Percentiles rank a stretch among this genome's conserved stretches.
Evolutionary conservation across 768 basidiomycete genomes (phyloP).

Genomic region (Lactifluus rugatus): DNA sequence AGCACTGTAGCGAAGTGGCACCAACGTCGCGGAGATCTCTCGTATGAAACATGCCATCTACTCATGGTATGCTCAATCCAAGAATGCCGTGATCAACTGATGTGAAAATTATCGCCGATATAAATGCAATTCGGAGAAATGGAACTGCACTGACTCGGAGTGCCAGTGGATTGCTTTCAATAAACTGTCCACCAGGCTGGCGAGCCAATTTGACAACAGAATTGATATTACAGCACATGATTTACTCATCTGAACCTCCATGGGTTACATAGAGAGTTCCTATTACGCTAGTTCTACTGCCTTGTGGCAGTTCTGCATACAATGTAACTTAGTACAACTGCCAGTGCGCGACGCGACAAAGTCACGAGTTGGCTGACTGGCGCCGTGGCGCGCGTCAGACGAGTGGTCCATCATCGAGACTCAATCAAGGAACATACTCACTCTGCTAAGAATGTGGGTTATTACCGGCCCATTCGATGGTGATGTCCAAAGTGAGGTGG

Average conservation of each 20-base stretch:
- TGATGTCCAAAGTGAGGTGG: slow-evolving; percentile 27
- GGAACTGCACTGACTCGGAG: no score
- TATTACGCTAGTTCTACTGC: not conserved
- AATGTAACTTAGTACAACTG: no score
- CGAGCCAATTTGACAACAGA: not conserved
- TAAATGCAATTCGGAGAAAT: no score
- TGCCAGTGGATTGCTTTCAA: no score
- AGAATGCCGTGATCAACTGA: not conserved
- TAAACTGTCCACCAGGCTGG: not conserved
- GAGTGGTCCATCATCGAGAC: not conserved
- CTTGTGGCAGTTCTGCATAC: no score
- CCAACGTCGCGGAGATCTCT: not conserved
- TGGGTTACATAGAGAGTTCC: no score
- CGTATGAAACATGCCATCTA: not conserved
- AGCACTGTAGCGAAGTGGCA: not conserved
- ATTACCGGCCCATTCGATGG: slow-evolving; percentile 47
- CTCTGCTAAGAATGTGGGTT: slow-evolving; percentile 38
- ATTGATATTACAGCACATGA: not conserved
- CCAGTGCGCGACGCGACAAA: not conserved
- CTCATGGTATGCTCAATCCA: not conserved
- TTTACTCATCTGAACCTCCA: no score
- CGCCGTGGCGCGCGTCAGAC: not conserved
- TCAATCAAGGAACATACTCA: no score
- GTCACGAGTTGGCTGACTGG: not conserved
- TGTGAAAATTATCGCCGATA: no score